These are phyloP conservation scores for Inga oerstediana DNA, from an alignment of 306 rosid genomes.

Conservation along the genomic window DNA sequence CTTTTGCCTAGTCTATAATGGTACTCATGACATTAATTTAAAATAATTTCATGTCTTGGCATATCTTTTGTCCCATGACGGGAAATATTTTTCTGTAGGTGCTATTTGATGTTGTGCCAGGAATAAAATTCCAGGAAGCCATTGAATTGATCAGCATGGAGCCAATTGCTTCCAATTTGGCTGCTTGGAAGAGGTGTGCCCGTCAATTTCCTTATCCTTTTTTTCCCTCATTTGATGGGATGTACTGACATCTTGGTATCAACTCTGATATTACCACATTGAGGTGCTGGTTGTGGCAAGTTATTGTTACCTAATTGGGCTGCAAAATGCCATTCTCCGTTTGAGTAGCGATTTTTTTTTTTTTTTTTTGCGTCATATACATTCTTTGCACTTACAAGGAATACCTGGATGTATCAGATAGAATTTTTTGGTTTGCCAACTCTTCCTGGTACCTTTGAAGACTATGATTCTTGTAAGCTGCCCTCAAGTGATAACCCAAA, in stretches of 20 bases:
- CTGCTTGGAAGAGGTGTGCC: constrained; percentile 78
- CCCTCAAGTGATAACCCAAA: background rate
- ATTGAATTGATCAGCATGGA: constrained; percentile 84
- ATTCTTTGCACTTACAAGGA: constrained; percentile 9
- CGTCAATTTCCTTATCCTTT: constrained; percentile 23
- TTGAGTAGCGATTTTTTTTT: background rate
- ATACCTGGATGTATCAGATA: background rate
- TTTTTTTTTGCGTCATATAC: background rate
- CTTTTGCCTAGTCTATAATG: background rate
- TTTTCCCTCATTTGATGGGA: background rate
- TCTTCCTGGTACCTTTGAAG: constrained; percentile 6
- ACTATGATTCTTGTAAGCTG: background rate
- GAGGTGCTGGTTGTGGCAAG: constrained; percentile 28
- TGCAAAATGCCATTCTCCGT: constrained; percentile 4
- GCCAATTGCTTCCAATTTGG: constrained; percentile 79
- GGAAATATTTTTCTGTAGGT: constrained; percentile 67
- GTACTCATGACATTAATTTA: background rate
- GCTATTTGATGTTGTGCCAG: constrained; percentile 96
- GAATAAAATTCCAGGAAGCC: constrained; percentile 89
- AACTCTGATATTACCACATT: constrained; percentile 16
- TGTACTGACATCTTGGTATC: constrained; percentile 9
- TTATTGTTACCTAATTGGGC: constrained; percentile 13
- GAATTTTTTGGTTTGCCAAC: too few species aligned
- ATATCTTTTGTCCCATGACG: constrained; percentile 35
- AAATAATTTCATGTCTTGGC: background rate